A percentile compares a stretch with the other conserved stretches of the same genome.
Conservation (phyloP, 768 basidiomycete genomes). For the Galerina sulciceps region DNA sequence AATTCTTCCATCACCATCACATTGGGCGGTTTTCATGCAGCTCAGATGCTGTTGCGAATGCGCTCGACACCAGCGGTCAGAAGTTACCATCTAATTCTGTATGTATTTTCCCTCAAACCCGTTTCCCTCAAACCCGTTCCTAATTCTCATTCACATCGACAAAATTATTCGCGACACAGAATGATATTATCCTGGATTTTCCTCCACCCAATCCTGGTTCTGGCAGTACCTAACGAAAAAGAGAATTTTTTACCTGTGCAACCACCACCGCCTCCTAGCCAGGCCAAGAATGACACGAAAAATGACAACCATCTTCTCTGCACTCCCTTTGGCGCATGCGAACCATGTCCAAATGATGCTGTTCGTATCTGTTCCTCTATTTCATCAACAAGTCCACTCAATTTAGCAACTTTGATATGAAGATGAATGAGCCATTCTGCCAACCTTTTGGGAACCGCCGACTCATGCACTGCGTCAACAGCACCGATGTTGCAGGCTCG, state of each 20-base stretch:
- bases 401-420: background rate
- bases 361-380: conserved; percentile 24
- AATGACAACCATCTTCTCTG: conserved; percentile 22
- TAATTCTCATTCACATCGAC: background rate
- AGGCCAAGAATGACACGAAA: conserved; percentile 30
- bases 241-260: conserved; percentile 10
- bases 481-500: conserved; percentile 30
- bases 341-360: conserved; percentile 60
- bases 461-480: conserved; percentile 78
- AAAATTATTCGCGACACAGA: conserved; percentile 2
- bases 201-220: conserved; percentile 11
- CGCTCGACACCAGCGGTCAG: conserved; percentile 34
- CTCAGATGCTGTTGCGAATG: conserved; percentile 33
- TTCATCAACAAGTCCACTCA: background rate
- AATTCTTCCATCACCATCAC: background rate
- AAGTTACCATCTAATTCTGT: conserved; percentile 34
- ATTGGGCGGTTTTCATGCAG: conserved; percentile 32
- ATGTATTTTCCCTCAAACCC: conserved; percentile 11
- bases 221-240: conserved; percentile 1
- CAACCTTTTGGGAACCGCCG: conserved; percentile 95
- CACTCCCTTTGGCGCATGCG: conserved; percentile 29
- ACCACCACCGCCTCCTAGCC: conserved; percentile 13
- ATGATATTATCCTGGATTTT: conserved; percentile 17
- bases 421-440: conserved; percentile 90
- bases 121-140: background rate